These are phyloP conservation scores for Chrysopogon serrulatus DNA, from an alignment of 176 grass and related monocot species.

Conservation along the genomic window DNA sequence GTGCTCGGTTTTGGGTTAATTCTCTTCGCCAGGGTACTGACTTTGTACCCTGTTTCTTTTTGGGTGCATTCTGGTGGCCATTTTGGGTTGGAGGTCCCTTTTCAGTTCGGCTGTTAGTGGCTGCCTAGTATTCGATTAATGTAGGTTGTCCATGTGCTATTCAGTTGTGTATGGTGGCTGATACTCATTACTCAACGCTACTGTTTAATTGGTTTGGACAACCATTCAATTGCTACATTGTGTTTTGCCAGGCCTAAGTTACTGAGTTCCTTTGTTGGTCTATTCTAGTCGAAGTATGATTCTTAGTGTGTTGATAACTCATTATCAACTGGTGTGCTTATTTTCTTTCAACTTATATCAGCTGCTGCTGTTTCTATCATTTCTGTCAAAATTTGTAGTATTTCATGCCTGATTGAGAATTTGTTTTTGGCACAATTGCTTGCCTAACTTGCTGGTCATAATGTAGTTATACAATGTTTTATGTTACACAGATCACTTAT, in stretches of 20 bases:
- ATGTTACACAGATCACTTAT: not conserved
- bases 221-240: not conserved
- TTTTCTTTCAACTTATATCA: not conserved
- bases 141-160: not conserved
- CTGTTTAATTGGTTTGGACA: slow-evolving; percentile 18
- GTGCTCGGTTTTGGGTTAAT: slow-evolving; percentile 13
- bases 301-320: not conserved
- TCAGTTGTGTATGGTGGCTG: not conserved
- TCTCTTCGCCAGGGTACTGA: not conserved
- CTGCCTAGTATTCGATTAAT: slow-evolving; percentile 16
- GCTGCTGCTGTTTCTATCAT: not conserved
- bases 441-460: not conserved
- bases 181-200: slow-evolving; percentile 2
- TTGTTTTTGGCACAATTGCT: not conserved
- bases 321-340: not conserved
- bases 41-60: not conserved
- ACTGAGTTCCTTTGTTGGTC: not conserved
- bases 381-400: not conserved
- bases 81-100: not conserved
- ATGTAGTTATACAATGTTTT: not conserved
- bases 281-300: not conserved
- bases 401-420: not conserved
- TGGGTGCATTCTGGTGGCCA: not conserved
- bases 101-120: not conserved
- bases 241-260: not conserved